Conservation (phyloP, 768 basidiomycete species). For the Lactarius sp. region DNA sequence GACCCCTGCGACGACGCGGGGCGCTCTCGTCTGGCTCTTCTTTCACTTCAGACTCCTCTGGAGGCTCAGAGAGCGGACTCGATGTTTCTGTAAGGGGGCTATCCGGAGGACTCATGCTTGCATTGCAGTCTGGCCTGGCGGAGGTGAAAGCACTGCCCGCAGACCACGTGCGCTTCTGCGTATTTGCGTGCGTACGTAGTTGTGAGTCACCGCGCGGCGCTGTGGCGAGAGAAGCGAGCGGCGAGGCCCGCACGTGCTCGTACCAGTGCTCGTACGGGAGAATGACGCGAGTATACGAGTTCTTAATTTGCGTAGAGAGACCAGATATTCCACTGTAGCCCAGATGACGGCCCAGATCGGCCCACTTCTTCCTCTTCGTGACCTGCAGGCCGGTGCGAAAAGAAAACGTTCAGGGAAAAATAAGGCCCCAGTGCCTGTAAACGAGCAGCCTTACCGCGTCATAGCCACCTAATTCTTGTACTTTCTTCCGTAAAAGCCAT, state of each 20-base stretch:
- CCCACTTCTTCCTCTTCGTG: constrained; percentile 81
- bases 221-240: constrained; percentile 36
- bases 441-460: constrained; percentile 57
- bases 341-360: constrained; percentile 72
- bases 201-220: constrained; percentile 32
- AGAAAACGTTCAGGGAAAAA: background rate
- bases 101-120: constrained; percentile 50
- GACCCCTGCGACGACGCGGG: constrained; percentile 46
- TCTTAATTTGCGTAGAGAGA: constrained; percentile 82
- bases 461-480: constrained; percentile 83
- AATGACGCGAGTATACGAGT: constrained; percentile 85
- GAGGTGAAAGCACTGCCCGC: constrained; percentile 33
- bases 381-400: constrained; percentile 48
- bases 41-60: constrained; percentile 66
- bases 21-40: constrained; percentile 44
- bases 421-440: background rate
- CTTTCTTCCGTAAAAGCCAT: constrained; percentile 90
- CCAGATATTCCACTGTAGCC: constrained; percentile 82
- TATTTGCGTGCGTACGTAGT: constrained; percentile 50
- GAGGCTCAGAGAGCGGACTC: constrained; percentile 73
- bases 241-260: constrained; percentile 65
- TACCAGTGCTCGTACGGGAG: constrained; percentile 94
- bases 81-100: constrained; percentile 76
- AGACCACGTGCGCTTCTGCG: constrained; percentile 38
- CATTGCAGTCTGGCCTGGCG: constrained; percentile 22